Percentiles rank a stretch among this genome's conserved stretches.
These are phyloP conservation scores for Colletotrichum destructivum DNA, from an alignment of 2,329 filamentous ascomycete genomes.

Conservation along the genomic window DNA sequence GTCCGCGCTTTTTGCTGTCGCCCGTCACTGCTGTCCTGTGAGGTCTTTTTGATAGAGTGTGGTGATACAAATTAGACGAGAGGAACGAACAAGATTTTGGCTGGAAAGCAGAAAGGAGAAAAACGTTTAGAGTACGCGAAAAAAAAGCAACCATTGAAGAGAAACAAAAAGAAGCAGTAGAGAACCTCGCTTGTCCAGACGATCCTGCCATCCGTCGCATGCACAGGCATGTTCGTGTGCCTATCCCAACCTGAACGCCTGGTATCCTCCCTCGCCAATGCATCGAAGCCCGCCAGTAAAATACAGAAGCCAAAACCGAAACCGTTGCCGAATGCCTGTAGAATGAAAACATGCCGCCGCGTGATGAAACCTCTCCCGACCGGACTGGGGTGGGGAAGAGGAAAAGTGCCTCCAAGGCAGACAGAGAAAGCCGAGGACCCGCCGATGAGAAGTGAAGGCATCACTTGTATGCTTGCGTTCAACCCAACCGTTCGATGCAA, in stretches of 20 bases:
- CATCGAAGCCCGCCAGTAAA: slow-evolving; percentile 29
- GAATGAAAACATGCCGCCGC: slow-evolving; percentile 22
- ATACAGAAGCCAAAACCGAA: slow-evolving; percentile 30
- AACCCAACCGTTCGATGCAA: slow-evolving; percentile 35
- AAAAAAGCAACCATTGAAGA: slow-evolving; percentile 23
- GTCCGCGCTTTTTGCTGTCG: background rate
- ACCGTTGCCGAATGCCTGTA: slow-evolving; percentile 35
- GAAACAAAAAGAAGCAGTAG: slow-evolving; percentile 25
- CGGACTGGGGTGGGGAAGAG: background rate
- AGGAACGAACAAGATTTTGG: slow-evolving; percentile 14
- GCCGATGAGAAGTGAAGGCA: slow-evolving; percentile 40
- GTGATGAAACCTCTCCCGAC: slow-evolving; percentile 9
- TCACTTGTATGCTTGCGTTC: slow-evolving; percentile 34
- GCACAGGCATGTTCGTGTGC: slow-evolving; percentile 19
- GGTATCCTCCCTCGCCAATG: slow-evolving; percentile 36
- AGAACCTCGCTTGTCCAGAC: slow-evolving; percentile 33
- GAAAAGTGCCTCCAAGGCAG: slow-evolving; percentile 7
- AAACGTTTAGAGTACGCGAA: slow-evolving; percentile 12
- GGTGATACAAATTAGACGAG: slow-evolving; percentile 39
- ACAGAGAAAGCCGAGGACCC: slow-evolving; percentile 26
- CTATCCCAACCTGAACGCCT: slow-evolving; percentile 41
- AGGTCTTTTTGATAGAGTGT: slow-evolving; percentile 18
- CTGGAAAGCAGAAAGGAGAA: slow-evolving; percentile 30
- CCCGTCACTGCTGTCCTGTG: slow-evolving; percentile 23
- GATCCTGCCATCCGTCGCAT: slow-evolving; percentile 3